Evolutionary conservation across 2,329 filamentous ascomycete genomes (phyloP).

Genomic region (Pseudogymnoascus sp.): DNA sequence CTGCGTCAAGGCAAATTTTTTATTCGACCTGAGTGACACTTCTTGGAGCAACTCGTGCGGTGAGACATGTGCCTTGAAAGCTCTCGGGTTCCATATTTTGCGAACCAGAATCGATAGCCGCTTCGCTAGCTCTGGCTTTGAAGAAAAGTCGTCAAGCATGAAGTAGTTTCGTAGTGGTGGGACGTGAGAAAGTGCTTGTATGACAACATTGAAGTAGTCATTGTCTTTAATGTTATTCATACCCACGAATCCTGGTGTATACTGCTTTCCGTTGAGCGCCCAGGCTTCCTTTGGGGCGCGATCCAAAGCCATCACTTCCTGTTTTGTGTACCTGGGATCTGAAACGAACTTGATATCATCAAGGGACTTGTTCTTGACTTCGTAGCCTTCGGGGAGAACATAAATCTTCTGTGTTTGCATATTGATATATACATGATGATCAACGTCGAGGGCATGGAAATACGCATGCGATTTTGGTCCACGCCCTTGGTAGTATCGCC

Average conservation of each 20-base stretch:
- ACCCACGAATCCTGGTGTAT: slow-evolving; percentile 88
- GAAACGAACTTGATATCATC: slow-evolving; percentile 98
- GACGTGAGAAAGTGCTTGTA: slow-evolving; percentile 86
- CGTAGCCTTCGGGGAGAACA: slow-evolving; percentile 91
- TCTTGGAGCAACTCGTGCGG: slow-evolving; percentile 96
- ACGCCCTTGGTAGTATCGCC: slow-evolving; percentile 93
- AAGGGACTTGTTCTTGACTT: slow-evolving; percentile 86
- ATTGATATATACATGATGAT: slow-evolving; percentile 97
- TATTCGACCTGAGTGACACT: slow-evolving; percentile 79
- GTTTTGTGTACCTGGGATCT: slow-evolving; percentile 74
- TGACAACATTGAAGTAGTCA: slow-evolving; percentile 93
- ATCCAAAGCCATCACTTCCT: slow-evolving; percentile 75
- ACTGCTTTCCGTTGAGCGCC: slow-evolving; percentile 75
- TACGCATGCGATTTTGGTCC: slow-evolving; percentile 94
- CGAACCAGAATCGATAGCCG: slow-evolving; percentile 82
- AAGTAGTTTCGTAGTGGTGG: slow-evolving; percentile 83
- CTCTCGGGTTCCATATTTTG: slow-evolving; percentile 96
- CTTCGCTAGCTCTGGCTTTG: slow-evolving; percentile 71
- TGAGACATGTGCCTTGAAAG: slow-evolving; percentile 94
- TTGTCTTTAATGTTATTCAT: slow-evolving; percentile 99
- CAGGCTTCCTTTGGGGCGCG: slow-evolving; percentile 53
- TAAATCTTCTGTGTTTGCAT: slow-evolving; percentile 89
- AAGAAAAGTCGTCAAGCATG: slow-evolving; percentile 72
- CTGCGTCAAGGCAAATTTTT: slow-evolving; percentile 80
- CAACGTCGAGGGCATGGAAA: slow-evolving; percentile 90